These are phyloP conservation scores for Scenedesmus sp. DNA, from an alignment of 163 green algal species.

Conservation along the genomic window DNA sequence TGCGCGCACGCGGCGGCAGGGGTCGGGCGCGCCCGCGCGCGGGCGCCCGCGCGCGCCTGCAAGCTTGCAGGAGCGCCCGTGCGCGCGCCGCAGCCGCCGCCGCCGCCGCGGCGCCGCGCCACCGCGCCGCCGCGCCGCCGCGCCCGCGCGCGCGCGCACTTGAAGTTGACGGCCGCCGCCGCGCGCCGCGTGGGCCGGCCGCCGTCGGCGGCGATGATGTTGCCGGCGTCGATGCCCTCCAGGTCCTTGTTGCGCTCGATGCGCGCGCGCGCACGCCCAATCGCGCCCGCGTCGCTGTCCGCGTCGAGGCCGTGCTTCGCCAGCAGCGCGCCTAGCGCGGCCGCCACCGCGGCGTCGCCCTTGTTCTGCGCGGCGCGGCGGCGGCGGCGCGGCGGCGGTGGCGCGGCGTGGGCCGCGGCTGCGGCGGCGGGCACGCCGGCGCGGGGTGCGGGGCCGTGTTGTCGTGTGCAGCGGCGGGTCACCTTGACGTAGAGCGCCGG, in stretches of 20 bases:
- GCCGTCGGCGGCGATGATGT: constrained; percentile 63
- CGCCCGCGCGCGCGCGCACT: background rate
- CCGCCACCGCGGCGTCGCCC: constrained; percentile 21
- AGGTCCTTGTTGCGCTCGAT: constrained; percentile 62
- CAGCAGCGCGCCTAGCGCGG: constrained; percentile 54
- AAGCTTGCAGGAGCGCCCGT: no score
- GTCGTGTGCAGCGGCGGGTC: no score
- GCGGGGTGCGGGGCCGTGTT: no score
- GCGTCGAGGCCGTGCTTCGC: constrained; percentile 55
- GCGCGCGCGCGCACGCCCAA: constrained; percentile 43
- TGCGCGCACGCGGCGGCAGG: background rate
- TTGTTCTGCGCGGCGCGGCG: constrained; percentile 25
- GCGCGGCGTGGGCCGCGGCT: background rate
- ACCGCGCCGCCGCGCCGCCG: background rate
- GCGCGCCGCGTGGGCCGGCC: constrained; percentile 14
- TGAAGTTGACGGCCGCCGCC: constrained; percentile 46
- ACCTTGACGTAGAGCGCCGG: constrained; percentile 42
- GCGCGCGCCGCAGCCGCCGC: background rate
- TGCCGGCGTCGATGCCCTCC: constrained; percentile 74
- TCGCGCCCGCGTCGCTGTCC: constrained; percentile 5
- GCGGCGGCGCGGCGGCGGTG: background rate
- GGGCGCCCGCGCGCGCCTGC: no score
- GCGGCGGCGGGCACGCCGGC: no score
- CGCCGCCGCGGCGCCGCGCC: no score
- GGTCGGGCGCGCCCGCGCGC: no score